phyloP scores from a whole-genome alignment of 306 rosid genomes.

The Quercus ilex region DNA sequence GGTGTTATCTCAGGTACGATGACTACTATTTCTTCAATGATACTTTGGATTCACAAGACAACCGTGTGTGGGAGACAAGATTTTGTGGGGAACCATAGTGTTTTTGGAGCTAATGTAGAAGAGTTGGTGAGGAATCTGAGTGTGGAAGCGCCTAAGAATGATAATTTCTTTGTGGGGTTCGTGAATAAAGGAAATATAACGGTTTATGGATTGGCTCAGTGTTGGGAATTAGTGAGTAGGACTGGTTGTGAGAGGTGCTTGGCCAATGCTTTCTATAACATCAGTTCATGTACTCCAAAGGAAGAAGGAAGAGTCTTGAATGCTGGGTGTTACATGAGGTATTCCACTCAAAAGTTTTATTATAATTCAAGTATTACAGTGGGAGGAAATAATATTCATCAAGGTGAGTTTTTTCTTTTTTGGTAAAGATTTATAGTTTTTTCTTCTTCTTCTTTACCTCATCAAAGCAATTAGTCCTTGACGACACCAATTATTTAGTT shows the following conservation, averaged over 20 bases:
- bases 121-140: slow-evolving; percentile 54
- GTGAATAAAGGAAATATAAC: slow-evolving; percentile 26
- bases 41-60: slow-evolving; percentile 29
- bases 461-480: not conserved
- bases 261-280: slow-evolving; percentile 30
- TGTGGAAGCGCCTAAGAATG: slow-evolving; percentile 33
- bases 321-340: slow-evolving; percentile 70
- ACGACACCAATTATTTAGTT: too few relatives aligned
- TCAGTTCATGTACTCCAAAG: slow-evolving; percentile 45
- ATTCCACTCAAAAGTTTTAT: slow-evolving; percentile 50
- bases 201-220: slow-evolving; percentile 76
- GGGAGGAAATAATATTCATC: slow-evolving; percentile 1
- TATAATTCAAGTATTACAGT: slow-evolving; percentile 27
- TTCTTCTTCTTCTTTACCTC: not conserved
- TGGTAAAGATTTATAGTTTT: not conserved
- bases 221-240: slow-evolving; percentile 56
- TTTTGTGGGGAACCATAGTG: slow-evolving; percentile 18
- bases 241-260: slow-evolving; percentile 44
- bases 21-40: slow-evolving; percentile 48
- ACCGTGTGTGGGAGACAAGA: slow-evolving; percentile 30
- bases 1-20: slow-evolving; percentile 61
- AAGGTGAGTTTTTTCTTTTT: slow-evolving; percentile 27
- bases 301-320: slow-evolving; percentile 64
- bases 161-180: slow-evolving; percentile 44
- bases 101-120: slow-evolving; percentile 36